These are phyloP conservation scores for Eucalyptus pauciflora DNA, from an alignment of 345 rosid genomes.

Conservation along the genomic window DNA sequence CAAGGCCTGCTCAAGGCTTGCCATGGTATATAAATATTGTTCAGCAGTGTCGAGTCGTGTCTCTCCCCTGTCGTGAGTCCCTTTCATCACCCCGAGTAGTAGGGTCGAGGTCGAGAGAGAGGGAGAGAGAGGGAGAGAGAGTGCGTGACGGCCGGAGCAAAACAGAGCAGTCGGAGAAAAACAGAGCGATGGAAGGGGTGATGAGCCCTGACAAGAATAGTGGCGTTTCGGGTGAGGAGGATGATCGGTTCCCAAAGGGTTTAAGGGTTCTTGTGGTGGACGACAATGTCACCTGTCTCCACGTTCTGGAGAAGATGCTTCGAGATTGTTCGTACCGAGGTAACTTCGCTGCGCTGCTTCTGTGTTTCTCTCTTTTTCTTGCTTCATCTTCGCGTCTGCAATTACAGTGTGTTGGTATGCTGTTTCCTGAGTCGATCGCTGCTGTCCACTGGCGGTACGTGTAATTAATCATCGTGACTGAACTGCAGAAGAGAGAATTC, in stretches of 20 bases:
- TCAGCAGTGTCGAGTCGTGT: not conserved
- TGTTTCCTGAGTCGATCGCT: not conserved
- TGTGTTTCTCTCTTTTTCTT: not conserved
- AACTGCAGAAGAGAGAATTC: not conserved
- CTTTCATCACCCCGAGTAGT: not conserved
- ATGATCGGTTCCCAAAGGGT: not conserved
- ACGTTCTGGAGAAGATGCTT: not conserved
- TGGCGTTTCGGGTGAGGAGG: not conserved
- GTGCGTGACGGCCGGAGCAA: not conserved
- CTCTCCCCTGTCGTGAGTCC: not conserved
- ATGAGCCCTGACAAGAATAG: accelerated
- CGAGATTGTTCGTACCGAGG: not conserved
- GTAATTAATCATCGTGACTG: not conserved
- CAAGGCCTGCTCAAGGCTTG: not conserved
- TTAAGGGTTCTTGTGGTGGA: not conserved
- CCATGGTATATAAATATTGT: not conserved
- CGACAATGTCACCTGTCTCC: not conserved
- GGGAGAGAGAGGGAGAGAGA: too few relatives aligned
- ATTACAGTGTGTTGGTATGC: too few relatives aligned
- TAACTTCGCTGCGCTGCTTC: not conserved
- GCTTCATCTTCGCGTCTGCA: too few relatives aligned
- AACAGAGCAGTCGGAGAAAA: not conserved
- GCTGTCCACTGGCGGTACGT: not conserved
- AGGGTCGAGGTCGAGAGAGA: not conserved
- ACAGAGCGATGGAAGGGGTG: not conserved